Percentiles rank a stretch among this genome's conserved stretches.
Conservation (phyloP, 371 early-diverging fungal species). For the Nematocida sp. region DNA sequence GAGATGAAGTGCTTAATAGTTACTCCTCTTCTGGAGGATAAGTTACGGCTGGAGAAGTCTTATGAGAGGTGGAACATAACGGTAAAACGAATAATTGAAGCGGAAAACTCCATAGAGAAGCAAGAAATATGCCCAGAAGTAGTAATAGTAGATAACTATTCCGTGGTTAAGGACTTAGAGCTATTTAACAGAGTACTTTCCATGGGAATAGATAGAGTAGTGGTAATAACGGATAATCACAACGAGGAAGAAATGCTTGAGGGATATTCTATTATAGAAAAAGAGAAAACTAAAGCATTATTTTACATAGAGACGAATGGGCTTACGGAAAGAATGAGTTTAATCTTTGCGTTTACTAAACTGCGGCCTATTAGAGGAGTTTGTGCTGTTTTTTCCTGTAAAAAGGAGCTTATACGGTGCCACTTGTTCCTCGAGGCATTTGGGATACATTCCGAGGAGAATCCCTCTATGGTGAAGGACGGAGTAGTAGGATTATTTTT, state of each 20-base stretch:
- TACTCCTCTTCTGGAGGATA: constrained; percentile 22
- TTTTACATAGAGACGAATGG: neutral
- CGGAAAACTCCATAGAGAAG: neutral
- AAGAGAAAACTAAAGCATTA: neutral
- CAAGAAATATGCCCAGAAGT: neutral
- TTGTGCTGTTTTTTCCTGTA: neutral
- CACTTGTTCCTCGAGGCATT: constrained; percentile 26
- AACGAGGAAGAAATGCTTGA: constrained; percentile 10
- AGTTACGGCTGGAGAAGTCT: neutral
- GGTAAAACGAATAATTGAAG: constrained; percentile 17
- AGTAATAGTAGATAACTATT: constrained; percentile 19
- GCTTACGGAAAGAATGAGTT: constrained; percentile 11
- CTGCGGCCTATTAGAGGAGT: constrained; percentile 23
- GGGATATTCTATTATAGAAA: neutral
- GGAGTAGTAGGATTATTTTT: constrained; percentile 27
- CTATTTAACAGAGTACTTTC: constrained; percentile 4
- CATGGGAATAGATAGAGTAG: neutral
- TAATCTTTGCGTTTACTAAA: constrained; percentile 44
- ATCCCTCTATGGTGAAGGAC: constrained; percentile 9
- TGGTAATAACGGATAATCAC: neutral
- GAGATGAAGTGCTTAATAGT: constrained; percentile 1
- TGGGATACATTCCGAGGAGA: neutral
- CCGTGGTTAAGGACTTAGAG: neutral
- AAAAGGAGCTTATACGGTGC: constrained; percentile 18
- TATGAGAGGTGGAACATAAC: neutral